A percentile compares a stretch with the other conserved stretches of the same genome.
phyloP scores from a whole-genome alignment of 331 rosid genomes.

The Quercus tomentella region DNA sequence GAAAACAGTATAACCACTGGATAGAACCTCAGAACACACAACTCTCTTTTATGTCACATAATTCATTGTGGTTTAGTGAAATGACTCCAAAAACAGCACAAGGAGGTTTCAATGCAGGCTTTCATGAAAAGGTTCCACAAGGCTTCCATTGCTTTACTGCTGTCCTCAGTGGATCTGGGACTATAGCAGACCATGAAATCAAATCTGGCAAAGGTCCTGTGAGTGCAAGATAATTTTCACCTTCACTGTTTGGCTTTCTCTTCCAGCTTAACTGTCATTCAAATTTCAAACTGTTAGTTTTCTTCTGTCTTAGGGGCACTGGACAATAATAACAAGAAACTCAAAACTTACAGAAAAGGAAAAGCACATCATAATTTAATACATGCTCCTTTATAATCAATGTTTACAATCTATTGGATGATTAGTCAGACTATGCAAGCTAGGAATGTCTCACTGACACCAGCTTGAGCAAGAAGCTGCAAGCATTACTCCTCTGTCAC shows the following conservation, averaged over 20 bases:
- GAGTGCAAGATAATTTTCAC: conserved; percentile 76
- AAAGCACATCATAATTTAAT: too few relatives aligned
- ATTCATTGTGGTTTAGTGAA: too few relatives aligned
- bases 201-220: conserved; percentile 79
- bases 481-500: too few relatives aligned
- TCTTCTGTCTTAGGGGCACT: neutral
- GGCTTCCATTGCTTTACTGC: conserved; percentile 69
- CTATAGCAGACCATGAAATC: conserved; percentile 63
- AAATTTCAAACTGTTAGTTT: conserved; percentile 24
- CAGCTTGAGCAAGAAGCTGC: too few relatives aligned
- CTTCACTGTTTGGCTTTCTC: conserved; percentile 50
- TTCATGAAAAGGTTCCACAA: conserved; percentile 20
- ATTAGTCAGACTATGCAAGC: too few relatives aligned
- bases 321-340: neutral
- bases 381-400: too few relatives aligned
- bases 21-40: neutral
- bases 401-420: too few relatives aligned
- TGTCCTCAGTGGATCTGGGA: conserved; percentile 50
- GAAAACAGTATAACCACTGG: neutral
- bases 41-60: neutral
- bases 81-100: neutral
- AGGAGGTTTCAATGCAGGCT: neutral
- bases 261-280: conserved; percentile 77
- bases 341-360: neutral
- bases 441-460: too few relatives aligned